Conservation (phyloP, 2,329 filamentous ascomycete genomes). For the Reticulascus tulasneorum region DNA sequence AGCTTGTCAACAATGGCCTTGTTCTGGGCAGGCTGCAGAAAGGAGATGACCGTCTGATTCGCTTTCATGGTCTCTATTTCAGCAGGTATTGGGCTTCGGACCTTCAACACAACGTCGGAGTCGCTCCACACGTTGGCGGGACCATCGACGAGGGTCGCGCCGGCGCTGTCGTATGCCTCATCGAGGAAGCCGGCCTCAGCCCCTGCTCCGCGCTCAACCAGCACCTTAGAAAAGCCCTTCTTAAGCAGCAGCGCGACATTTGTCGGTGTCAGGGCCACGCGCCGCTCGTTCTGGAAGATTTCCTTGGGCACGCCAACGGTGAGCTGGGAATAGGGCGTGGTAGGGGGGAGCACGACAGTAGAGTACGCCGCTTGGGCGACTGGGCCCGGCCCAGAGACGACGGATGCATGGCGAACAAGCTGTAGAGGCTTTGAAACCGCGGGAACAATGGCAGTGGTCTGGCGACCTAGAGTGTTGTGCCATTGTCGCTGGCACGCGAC, state of each 20-base stretch:
- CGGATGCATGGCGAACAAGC: slow-evolving; percentile 35
- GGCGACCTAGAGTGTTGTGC: slow-evolving; percentile 30
- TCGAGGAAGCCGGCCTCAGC: slow-evolving; percentile 73
- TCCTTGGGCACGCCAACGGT: slow-evolving; percentile 78
- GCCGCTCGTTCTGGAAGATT: slow-evolving; percentile 72
- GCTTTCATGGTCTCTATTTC: slow-evolving; percentile 67
- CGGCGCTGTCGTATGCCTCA: slow-evolving; percentile 70
- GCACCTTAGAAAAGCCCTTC: slow-evolving; percentile 74
- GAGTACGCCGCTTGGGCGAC: slow-evolving; percentile 28
- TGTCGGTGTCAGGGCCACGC: slow-evolving; percentile 79
- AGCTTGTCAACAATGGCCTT: slow-evolving; percentile 69
- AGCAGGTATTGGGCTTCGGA: slow-evolving; percentile 67
- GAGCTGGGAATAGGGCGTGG: slow-evolving; percentile 65
- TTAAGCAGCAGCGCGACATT: slow-evolving; percentile 80
- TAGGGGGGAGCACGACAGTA: slow-evolving; percentile 35
- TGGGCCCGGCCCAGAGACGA: slow-evolving; percentile 20
- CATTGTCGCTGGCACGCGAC: slow-evolving; percentile 28
- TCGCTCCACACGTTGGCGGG: slow-evolving; percentile 66
- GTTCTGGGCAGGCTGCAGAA: slow-evolving; percentile 81
- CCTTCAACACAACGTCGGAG: slow-evolving; percentile 79
- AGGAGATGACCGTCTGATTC: slow-evolving; percentile 73
- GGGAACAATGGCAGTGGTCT: slow-evolving; percentile 22
- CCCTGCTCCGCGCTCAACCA: slow-evolving; percentile 81
- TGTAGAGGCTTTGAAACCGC: slow-evolving; percentile 28
- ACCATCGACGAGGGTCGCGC: slow-evolving; percentile 70